Conservation (phyloP, 495 filamentous ascomycete genomes). For the Lasiosphaeris hirsuta region DNA sequence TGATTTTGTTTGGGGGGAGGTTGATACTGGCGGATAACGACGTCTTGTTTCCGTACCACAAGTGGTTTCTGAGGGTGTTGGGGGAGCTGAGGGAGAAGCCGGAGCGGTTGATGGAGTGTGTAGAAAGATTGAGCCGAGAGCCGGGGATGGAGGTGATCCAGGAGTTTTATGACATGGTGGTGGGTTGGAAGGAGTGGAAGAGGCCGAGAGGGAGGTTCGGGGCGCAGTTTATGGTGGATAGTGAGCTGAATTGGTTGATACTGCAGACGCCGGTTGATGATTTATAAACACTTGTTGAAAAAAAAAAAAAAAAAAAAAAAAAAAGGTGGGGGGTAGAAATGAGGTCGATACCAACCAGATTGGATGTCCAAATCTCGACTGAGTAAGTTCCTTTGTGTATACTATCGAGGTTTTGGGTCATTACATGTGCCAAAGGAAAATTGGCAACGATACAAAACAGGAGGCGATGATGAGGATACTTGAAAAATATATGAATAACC, state of each 20-base stretch:
- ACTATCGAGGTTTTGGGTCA: too few species aligned
- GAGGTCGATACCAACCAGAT: too few species aligned
- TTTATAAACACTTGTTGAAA: too few species aligned
- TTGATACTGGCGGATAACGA: conserved; percentile 23
- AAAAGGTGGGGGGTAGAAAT: too few species aligned
- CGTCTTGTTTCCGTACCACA: conserved; percentile 26
- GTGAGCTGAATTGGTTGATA: conserved; percentile 28
- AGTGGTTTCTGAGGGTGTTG: conserved; percentile 25
- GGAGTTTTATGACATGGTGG: conserved; percentile 17
- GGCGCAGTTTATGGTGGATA: conserved; percentile 17
- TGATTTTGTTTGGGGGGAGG: conserved; percentile 24
- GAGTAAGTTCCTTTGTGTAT: too few species aligned
- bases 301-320: too few species aligned
- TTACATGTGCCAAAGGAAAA: too few species aligned
- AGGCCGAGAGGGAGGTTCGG: conserved; percentile 1
- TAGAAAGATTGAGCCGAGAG: conserved; percentile 5
- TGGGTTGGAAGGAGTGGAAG: conserved; percentile 15
- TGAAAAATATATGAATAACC: too few species aligned
- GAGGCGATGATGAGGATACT: too few species aligned
- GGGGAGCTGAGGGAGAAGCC: conserved; percentile 15
- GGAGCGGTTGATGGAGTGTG: conserved; percentile 14
- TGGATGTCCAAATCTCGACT: too few species aligned
- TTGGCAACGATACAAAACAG: too few species aligned
- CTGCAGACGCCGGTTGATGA: too few species aligned
- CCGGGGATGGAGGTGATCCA: conserved; percentile 13